These are phyloP conservation scores for Salpingoeca rosetta DNA, from an alignment of 78 protist species.

Conservation along the genomic window DNA sequence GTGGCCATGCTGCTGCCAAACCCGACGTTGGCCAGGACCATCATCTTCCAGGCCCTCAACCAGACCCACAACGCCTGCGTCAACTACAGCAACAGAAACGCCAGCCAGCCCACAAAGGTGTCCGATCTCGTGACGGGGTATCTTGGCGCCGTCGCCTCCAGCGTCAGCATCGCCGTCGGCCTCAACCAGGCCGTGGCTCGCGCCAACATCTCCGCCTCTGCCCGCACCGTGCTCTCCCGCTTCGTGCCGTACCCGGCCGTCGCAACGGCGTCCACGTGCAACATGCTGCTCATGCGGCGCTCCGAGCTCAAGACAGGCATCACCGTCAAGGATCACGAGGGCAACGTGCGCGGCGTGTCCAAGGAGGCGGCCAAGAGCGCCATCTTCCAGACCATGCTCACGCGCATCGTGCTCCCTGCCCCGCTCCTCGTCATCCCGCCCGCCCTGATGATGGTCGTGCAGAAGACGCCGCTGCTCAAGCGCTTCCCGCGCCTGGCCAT, in stretches of 20 bases:
- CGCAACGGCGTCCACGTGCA: conserved; percentile 6
- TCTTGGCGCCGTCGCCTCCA: background rate
- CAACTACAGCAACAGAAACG: conserved; percentile 37
- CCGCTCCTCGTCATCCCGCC: conserved; percentile 36
- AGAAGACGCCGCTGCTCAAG: background rate
- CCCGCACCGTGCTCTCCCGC: background rate
- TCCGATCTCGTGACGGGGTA: background rate
- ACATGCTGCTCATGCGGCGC: conserved; percentile 16
- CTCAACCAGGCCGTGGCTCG: background rate
- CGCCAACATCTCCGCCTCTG: background rate
- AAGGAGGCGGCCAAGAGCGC: conserved; percentile 10
- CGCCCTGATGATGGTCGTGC: conserved; percentile 3
- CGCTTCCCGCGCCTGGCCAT: background rate
- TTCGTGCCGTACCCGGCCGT: conserved; percentile 23
- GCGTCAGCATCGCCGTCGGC: background rate
- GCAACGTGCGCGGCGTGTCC: conserved; percentile 7
- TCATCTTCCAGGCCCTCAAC: conserved; percentile 33
- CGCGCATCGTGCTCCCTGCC: conserved; percentile 24
- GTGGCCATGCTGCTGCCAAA: conserved; percentile 34
- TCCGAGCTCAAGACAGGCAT: conserved; percentile 8
- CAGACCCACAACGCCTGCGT: conserved; percentile 42
- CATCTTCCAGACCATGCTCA: conserved; percentile 11
- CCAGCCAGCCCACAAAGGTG: background rate
- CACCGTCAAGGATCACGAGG: conserved; percentile 3
- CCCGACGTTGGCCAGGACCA: background rate